These are phyloP conservation scores for Neurospora terricola DNA, from an alignment of 495 filamentous ascomycete species.

Conservation along the genomic window DNA sequence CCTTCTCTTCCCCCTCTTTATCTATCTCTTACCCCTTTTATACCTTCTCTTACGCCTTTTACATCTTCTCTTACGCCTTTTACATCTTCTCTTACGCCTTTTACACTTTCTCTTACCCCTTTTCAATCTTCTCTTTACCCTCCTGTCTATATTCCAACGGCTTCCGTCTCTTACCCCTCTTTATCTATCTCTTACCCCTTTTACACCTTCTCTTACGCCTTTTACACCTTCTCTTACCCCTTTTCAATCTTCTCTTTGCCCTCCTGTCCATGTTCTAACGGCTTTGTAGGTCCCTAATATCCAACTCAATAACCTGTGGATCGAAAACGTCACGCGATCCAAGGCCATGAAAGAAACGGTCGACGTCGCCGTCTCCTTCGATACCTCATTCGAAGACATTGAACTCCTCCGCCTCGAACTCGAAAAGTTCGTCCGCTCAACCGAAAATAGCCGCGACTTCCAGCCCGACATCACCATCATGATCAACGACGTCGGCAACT, in stretches of 20 bases:
- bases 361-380: conserved; percentile 68
- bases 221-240: too few species aligned
- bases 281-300: conserved; percentile 61
- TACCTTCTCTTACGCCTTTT: too few species aligned
- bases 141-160: too few species aligned
- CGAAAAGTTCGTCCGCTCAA: conserved; percentile 69
- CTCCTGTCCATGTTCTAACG: not conserved
- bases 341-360: conserved; percentile 87
- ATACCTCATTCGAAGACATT: conserved; percentile 80
- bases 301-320: conserved; percentile 78
- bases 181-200: too few species aligned
- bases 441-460: conserved; percentile 88
- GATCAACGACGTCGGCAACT: conserved; percentile 67
- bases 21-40: too few species aligned
- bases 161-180: too few species aligned
- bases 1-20: too few species aligned
- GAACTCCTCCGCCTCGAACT: conserved; percentile 73
- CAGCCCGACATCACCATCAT: conserved; percentile 72
- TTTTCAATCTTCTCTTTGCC: not conserved
- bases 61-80: too few species aligned
- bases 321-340: conserved; percentile 84
- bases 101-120: too few species aligned
- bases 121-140: too few species aligned
- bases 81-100: too few species aligned
- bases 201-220: too few species aligned